A percentile compares a stretch with the other conserved stretches of the same genome.
Evolutionary conservation across 2,329 filamentous ascomycete species (phyloP).

Genomic region (Xylaria polymorpha): DNA sequence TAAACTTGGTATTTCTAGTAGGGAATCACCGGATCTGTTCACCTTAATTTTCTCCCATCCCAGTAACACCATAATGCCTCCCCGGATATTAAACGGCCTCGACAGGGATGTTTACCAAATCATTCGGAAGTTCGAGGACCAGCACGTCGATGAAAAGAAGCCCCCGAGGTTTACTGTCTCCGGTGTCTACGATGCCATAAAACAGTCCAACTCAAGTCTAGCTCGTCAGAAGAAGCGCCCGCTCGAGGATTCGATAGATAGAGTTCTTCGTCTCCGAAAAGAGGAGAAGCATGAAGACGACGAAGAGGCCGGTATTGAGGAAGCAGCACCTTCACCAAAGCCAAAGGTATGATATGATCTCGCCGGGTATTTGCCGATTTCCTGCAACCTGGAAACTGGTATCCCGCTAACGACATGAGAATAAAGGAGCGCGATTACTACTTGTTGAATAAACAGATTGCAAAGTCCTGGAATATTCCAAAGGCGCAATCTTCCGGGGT

Average conservation of each 20-base stretch:
- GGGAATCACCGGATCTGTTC: neutral
- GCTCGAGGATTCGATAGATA: conserved; percentile 86
- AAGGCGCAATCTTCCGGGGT: conserved; percentile 43
- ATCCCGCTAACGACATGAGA: conserved; percentile 17
- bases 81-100: conserved; percentile 30
- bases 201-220: conserved; percentile 86
- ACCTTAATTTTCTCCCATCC: neutral
- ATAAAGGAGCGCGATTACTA: conserved; percentile 49
- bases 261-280: conserved; percentile 79
- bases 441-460: conserved; percentile 56
- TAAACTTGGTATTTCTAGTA: too few relatives aligned
- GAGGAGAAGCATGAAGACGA: conserved; percentile 68
- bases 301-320: conserved; percentile 48
- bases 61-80: conserved; percentile 30
- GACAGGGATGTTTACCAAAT: conserved; percentile 79
- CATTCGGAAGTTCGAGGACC: conserved; percentile 79
- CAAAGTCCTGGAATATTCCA: conserved; percentile 55
- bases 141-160: conserved; percentile 68
- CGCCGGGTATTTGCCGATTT: neutral
- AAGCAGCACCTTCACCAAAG: conserved; percentile 45
- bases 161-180: conserved; percentile 66
- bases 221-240: conserved; percentile 83
- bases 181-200: conserved; percentile 81
- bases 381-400: neutral
- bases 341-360: conserved; percentile 40